Conservation (phyloP, 139 green algal species). For the Parachlorella kessleri region DNA sequence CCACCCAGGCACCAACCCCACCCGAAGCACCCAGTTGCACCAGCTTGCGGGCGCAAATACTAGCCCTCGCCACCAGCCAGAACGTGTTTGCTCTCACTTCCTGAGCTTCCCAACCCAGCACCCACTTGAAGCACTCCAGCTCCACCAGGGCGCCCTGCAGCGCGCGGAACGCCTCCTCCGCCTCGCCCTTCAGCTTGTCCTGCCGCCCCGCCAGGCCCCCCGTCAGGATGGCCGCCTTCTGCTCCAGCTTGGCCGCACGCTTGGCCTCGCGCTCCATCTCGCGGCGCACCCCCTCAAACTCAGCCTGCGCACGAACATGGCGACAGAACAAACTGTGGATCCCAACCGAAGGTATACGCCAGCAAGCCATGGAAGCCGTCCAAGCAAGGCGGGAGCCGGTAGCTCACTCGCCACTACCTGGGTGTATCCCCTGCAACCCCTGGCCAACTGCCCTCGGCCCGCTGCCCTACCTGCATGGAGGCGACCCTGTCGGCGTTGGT, state of each 20-base stretch:
- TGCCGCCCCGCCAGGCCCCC: slow-evolving; percentile 66
- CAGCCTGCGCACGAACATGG: no score
- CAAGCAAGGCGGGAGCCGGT: neutral
- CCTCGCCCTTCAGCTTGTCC: slow-evolving; percentile 30
- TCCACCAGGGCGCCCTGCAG: slow-evolving; percentile 5
- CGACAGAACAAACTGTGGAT: no score
- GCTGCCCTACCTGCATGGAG: slow-evolving; percentile 44
- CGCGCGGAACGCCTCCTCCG: slow-evolving; percentile 36
- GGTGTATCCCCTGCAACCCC: neutral
- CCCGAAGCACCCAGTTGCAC: no score
- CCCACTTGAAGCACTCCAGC: slow-evolving; percentile 26
- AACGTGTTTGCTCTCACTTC: no score
- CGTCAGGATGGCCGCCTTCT: slow-evolving; percentile 56
- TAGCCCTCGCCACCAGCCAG: no score
- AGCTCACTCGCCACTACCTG: neutral
- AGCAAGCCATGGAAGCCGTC: no score
- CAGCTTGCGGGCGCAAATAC: no score
- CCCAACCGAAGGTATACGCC: no score
- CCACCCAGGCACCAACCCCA: no score
- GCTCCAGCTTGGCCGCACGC: slow-evolving; percentile 76
- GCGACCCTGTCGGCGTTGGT: slow-evolving; percentile 61
- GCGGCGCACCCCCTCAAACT: slow-evolving; percentile 58
- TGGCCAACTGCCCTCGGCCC: neutral
- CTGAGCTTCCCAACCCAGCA: no score
- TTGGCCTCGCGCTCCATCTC: slow-evolving; percentile 83